Evolutionary conservation across 1,284 basidiomycete species (phyloP), one percentile per base, ranked within the genome.

Genomic region (Heterobasidion irregulare): DNA sequence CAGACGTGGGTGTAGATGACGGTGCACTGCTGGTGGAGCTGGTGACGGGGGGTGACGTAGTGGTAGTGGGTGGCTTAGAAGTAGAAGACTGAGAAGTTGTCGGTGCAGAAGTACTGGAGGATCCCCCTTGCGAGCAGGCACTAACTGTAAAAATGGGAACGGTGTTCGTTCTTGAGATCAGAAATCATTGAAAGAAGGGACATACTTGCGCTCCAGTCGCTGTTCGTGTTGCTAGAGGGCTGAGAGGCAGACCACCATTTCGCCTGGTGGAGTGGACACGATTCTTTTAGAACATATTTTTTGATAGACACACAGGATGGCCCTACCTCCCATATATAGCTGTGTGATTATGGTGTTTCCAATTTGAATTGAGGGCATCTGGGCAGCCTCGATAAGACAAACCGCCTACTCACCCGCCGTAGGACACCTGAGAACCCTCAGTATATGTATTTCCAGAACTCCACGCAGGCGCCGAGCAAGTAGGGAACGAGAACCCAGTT

Each of bases 311-410:
- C 9, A 13, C 46, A 44, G 32, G n/a, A 43, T n/a, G 43, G 63
- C 68, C 68, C 48, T 57, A 82, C 82, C 77, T 84, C 72, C 80
- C 80, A 86, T 59, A 86, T 80, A 64, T 86, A 85, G 34, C 80
- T 82, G 50, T 5, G 50, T 18, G 47, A 56, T 33, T 56, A 34
- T 43, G n/a, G 38, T 7, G 10, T 41, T n/a, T 10, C 10, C n/a
- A 12, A 41, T 41, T 41, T 8, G 38, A 41, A 7, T 41, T 5
- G 3, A 41, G n/a, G 1, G 38, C 10, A 41, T 41, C n/a, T 38
- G 45, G 57, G 41, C 13, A 55, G 38, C 18, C 38, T 19, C 18
- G 10, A 36, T 19, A n/a, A 10, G 38, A 44, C 34, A 44, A 13
- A 43, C 19, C 18, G 36, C 35, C 6, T 13, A 64, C 74, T 56